Conservation (phyloP, 2,329 filamentous ascomycete species). For the Cordyceps militaris region DNA sequence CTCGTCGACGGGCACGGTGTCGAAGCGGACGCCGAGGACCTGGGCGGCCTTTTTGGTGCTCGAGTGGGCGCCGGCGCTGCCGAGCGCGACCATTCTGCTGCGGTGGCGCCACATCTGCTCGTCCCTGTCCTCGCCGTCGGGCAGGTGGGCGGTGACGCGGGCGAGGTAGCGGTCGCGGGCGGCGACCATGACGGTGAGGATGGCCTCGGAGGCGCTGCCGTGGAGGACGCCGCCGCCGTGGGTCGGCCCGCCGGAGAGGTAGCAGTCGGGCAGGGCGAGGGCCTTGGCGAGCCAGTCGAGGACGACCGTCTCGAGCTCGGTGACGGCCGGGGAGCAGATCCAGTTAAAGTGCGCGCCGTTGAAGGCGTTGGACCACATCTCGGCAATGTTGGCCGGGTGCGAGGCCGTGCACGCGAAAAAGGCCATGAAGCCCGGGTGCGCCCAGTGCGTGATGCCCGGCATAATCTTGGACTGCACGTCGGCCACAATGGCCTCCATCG, state of each 20-base stretch:
- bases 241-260: conserved; percentile 60
- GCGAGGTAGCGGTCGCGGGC: conserved; percentile 73
- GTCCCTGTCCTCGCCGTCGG: conserved; percentile 58
- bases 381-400: conserved; percentile 80
- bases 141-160: conserved; percentile 46
- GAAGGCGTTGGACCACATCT: conserved; percentile 86
- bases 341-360: conserved; percentile 93
- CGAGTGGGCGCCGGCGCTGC: conserved; percentile 72
- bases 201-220: conserved; percentile 79
- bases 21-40: conserved; percentile 78
- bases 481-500: conserved; percentile 71
- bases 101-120: conserved; percentile 53
- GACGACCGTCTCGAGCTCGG: conserved; percentile 87
- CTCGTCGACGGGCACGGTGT: conserved; percentile 56
- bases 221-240: conserved; percentile 88
- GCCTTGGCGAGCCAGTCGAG: conserved; percentile 85
- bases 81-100: conserved; percentile 64
- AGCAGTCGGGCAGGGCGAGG: conserved; percentile 65
- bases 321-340: conserved; percentile 88
- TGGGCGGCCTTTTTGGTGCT: conserved; percentile 81
- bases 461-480: conserved; percentile 84
- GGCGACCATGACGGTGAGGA: conserved; percentile 80
- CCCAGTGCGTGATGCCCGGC: conserved; percentile 91
- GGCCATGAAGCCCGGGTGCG: conserved; percentile 90
- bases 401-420: conserved; percentile 83